A percentile compares a stretch with the other conserved stretches of the same genome.
These are phyloP conservation scores for Babesia ovis DNA, from an alignment of 169 alveolate species.

Conservation along the genomic window DNA sequence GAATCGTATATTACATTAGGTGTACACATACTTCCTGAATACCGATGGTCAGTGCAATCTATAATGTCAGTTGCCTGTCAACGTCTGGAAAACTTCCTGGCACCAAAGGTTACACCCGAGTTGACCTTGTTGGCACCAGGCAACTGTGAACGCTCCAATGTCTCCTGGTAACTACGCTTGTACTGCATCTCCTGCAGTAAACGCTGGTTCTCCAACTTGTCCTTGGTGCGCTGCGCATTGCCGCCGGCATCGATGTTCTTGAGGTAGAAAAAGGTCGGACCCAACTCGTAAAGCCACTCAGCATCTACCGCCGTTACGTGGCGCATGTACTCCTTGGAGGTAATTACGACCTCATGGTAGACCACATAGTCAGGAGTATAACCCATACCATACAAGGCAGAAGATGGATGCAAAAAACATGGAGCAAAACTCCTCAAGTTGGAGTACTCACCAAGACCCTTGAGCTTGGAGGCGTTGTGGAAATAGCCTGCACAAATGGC, in stretches of 20 bases:
- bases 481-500: constrained; percentile 99
- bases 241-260: constrained; percentile 65
- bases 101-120: constrained; percentile 46
- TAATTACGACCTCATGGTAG: constrained; percentile 98
- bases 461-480: constrained; percentile 98
- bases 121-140: constrained; percentile 19
- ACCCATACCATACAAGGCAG: constrained; percentile 97
- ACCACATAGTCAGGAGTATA: constrained; percentile 99
- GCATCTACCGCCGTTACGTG: constrained; percentile 99
- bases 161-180: constrained; percentile 30
- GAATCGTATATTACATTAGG: no score
- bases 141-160: constrained; percentile 25
- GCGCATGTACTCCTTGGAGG: constrained; percentile 98
- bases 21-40: no score
- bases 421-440: constrained; percentile 97
- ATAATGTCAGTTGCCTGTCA: background rate
- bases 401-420: constrained; percentile 97
- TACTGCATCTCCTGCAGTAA: constrained; percentile 58
- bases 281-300: constrained; percentile 93
- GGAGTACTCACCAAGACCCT: constrained; percentile 98
- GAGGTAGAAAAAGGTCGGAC: constrained; percentile 83
- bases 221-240: constrained; percentile 61
- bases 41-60: no score
- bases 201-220: constrained; percentile 66
- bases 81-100: constrained; percentile 14